Evolutionary conservation across 2,329 filamentous ascomycete genomes (phyloP).

Genomic region (Clonostachys sp.): DNA sequence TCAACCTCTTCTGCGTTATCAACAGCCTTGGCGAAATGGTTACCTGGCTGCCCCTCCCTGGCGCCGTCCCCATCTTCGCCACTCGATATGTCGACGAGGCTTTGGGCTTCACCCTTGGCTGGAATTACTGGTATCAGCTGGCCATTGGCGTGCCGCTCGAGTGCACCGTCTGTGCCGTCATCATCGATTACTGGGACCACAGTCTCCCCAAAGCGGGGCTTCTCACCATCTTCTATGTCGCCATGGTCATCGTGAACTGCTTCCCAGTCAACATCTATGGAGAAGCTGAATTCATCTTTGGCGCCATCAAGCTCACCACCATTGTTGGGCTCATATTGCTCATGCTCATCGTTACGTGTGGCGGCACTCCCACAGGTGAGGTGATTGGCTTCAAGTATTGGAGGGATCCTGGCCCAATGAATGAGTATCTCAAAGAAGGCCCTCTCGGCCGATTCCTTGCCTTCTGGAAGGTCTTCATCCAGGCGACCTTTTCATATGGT

Average conservation of each 20-base stretch:
- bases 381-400: slow-evolving; percentile 41
- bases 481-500: slow-evolving; percentile 41
- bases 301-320: slow-evolving; percentile 41
- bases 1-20: slow-evolving; percentile 43
- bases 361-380: slow-evolving; percentile 34
- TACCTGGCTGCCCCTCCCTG: slow-evolving; percentile 53
- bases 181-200: slow-evolving; percentile 38
- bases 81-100: slow-evolving; percentile 41
- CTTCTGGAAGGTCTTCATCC: slow-evolving; percentile 39
- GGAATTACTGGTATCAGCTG: slow-evolving; percentile 48
- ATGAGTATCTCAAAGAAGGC: slow-evolving; percentile 30
- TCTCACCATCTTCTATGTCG: slow-evolving; percentile 27
- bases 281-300: slow-evolving; percentile 47
- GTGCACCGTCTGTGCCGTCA: slow-evolving; percentile 37
- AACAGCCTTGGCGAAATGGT: slow-evolving; percentile 53
- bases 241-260: slow-evolving; percentile 30
- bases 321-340: slow-evolving; percentile 44
- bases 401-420: slow-evolving; percentile 34
- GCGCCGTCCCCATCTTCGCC: slow-evolving; percentile 45
- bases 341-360: slow-evolving; percentile 43
- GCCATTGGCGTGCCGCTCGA: slow-evolving; percentile 43
- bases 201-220: slow-evolving; percentile 18
- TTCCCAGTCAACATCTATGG: slow-evolving; percentile 40
- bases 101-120: slow-evolving; percentile 42
- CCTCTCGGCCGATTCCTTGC: slow-evolving; percentile 32